Conservation (phyloP, 2,329 filamentous ascomycete species). For the Domatiomyces catenatus region DNA sequence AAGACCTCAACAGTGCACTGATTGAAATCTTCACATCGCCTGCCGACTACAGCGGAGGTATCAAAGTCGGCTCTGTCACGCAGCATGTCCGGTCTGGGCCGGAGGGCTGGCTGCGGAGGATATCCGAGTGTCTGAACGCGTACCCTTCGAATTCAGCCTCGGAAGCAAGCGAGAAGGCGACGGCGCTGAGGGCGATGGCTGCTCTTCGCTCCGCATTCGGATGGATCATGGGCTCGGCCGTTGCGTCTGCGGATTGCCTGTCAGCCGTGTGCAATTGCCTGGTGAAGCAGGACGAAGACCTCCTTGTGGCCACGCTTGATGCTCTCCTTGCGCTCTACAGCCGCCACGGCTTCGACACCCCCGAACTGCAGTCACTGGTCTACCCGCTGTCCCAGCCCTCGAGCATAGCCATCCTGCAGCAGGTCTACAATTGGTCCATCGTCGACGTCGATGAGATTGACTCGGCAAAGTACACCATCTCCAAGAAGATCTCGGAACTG, state of each 20-base stretch:
- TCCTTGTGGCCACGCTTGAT: conserved; percentile 68
- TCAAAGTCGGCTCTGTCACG: conserved; percentile 52
- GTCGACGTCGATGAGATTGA: conserved; percentile 72
- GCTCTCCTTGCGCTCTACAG: conserved; percentile 70
- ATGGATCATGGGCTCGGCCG: conserved; percentile 76
- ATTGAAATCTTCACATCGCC: conserved; percentile 87
- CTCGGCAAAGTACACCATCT: conserved; percentile 78
- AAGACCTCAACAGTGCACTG: conserved; percentile 70
- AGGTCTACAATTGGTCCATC: conserved; percentile 64
- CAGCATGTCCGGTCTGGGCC: conserved; percentile 58
- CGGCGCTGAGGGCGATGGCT: conserved; percentile 60
- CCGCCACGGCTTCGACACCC: conserved; percentile 56
- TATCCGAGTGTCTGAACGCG: conserved; percentile 57
- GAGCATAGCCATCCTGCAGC: conserved; percentile 54
- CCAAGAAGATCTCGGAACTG: conserved; percentile 89
- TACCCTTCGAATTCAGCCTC: conserved; percentile 55
- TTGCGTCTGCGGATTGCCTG: conserved; percentile 56
- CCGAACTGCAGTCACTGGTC: conserved; percentile 64
- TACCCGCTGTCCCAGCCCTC: conserved; percentile 63
- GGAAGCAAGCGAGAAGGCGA: conserved; percentile 43
- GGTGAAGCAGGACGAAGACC: conserved; percentile 50
- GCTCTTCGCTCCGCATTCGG: conserved; percentile 64
- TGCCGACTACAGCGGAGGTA: conserved; percentile 57
- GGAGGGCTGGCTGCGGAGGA: conserved; percentile 74
- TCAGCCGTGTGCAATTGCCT: conserved; percentile 56